Conservation (phyloP, 768 basidiomycete genomes). For the Rhizopogon roseolus region DNA sequence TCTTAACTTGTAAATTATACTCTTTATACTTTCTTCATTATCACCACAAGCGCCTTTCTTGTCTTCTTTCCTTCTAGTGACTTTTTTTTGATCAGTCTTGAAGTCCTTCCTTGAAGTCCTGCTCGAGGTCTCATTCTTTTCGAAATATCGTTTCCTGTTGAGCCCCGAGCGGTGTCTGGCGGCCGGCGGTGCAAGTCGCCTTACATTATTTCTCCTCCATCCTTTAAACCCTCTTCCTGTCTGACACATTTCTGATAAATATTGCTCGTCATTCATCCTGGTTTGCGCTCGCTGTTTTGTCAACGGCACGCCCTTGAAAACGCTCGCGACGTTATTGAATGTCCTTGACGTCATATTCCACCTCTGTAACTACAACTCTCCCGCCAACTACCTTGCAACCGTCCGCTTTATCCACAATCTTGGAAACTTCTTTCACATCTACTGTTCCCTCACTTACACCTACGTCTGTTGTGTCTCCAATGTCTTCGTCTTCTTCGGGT, state of each 20-base stretch:
- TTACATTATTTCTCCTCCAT: slow-evolving; percentile 1
- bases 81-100: neutral
- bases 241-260: neutral
- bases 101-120: neutral
- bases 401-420: slow-evolving; percentile 13
- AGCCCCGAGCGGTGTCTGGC: neutral
- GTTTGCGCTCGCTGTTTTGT: neutral
- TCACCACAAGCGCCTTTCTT: neutral
- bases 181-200: neutral
- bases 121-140: neutral
- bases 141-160: neutral
- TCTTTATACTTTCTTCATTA: slow-evolving; percentile 1
- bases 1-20: neutral
- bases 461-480: slow-evolving; percentile 2
- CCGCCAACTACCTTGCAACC: slow-evolving; percentile 19
- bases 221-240: slow-evolving; percentile 1
- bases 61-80: neutral
- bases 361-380: slow-evolving; percentile 9
- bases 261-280: slow-evolving; percentile 3
- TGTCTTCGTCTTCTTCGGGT: slow-evolving; percentile 7
- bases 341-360: slow-evolving; percentile 14
- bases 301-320: slow-evolving; percentile 3
- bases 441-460: neutral
- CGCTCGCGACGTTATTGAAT: slow-evolving; percentile 5
- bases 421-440: slow-evolving; percentile 11